phyloP scores from a whole-genome alignment of 768 basidiomycete genomes.

The Serendipita vermifera region DNA sequence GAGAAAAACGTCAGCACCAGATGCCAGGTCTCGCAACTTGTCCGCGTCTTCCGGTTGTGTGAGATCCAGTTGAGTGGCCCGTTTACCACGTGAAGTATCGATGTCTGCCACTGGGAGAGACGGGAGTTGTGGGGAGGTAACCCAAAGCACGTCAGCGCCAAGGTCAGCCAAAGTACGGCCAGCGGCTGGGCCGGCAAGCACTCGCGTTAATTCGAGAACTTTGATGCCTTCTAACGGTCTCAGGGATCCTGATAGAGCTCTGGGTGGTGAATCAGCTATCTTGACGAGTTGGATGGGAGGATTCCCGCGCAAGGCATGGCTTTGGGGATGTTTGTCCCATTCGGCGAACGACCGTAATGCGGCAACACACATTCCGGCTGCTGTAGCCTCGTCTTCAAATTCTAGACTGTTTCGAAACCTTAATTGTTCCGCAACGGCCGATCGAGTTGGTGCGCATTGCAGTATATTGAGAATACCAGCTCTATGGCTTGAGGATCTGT shows the following conservation, averaged over 20 bases:
- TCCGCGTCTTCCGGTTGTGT: conserved; percentile 22
- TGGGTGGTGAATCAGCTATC: conserved; percentile 36
- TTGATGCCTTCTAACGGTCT: conserved; percentile 37
- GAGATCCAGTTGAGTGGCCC: conserved; percentile 48
- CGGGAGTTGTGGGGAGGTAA: conserved; percentile 45
- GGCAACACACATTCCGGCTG: conserved; percentile 35
- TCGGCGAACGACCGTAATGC: conserved; percentile 36
- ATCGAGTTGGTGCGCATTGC: conserved; percentile 24
- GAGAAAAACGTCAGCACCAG: conserved; percentile 43
- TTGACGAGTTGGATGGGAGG: conserved; percentile 34
- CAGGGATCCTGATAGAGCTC: conserved; percentile 13
- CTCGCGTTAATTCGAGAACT: conserved; percentile 46
- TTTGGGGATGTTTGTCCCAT: conserved; percentile 42
- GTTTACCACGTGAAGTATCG: conserved; percentile 51
- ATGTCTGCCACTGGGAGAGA: conserved; percentile 37
- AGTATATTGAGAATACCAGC: conserved; percentile 37
- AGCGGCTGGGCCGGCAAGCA: conserved; percentile 45
- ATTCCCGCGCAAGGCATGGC: conserved; percentile 26
- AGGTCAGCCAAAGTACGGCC: conserved; percentile 47
- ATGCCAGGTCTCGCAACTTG: conserved; percentile 27
- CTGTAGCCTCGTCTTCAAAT: conserved; percentile 37
- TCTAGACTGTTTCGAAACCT: conserved; percentile 31
- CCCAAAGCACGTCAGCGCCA: conserved; percentile 43
- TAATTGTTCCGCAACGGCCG: conserved; percentile 30
- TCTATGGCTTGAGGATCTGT: conserved; percentile 30